Evolutionary conservation across 495 filamentous ascomycete species (phyloP), one percentile per base, ranked within the genome.

Genomic region (Neurospora tetraspora): DNA sequence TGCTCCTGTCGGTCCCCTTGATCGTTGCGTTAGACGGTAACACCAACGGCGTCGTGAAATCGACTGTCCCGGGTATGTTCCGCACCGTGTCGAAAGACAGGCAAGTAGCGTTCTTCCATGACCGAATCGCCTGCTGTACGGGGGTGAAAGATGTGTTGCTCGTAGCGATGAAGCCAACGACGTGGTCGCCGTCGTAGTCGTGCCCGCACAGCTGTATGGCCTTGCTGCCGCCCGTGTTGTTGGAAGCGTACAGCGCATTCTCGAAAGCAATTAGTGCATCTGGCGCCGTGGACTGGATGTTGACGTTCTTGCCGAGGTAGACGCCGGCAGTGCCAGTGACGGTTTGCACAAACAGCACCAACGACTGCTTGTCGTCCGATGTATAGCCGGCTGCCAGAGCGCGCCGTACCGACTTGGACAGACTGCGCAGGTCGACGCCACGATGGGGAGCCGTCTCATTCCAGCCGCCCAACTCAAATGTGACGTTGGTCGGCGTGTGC

Each of bases 121-220:
- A 75, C 27, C 73, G 65, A 68, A 83, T 68, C 20, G 81, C 77
- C 14, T 76, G 27, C 72, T 82, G 81, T 23, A 82, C 73, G 45
- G 75, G 42, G 38, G 72, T 71, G 47, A 83, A 81, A 5, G 73
- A 78, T 8, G 72, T 76, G 72, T 80, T 78, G 74, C 78, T 78
- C 18, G 78, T 69, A 11, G 76, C 79, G n/a, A 80, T 74, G 38
- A 82, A n/a, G 2, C 82, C 82, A 69, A 84, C 81, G 31, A 78
- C 74, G 75, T 80, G 81, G 5, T 59, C 36, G 71, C 70, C 71
- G 70, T 76, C 73, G 53, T 74, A 77, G 65, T 73, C 37, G 1
- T 73, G 71, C 23, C 72, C 74, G 71, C 81, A 82, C 38, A 84
- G 77, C 75, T 84, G 80, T 76, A 83, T 81, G 8, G 82, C 79